Evolutionary conservation across 2,329 filamentous ascomycete species (phyloP), one percentile per base, ranked within the genome.

Genomic region (Hypoxylon sp.): DNA sequence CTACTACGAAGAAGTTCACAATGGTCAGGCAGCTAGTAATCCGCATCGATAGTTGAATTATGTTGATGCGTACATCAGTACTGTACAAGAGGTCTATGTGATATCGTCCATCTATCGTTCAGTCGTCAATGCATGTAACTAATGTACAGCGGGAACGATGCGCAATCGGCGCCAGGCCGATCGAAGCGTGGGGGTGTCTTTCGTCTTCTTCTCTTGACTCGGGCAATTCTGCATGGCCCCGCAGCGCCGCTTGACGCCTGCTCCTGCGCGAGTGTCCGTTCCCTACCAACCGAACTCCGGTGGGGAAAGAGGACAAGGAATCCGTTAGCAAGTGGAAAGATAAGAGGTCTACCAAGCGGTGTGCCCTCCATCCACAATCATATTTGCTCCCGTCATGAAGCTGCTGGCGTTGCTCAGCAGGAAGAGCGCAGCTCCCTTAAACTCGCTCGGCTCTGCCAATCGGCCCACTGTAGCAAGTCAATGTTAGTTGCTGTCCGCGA

Each of bases 321-420:
- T n/a, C n/a, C n/a, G n/a, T n/a, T n/a, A n/a, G n/a, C n/a, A n/a
- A n/a, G n/a, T n/a, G n/a, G n/a, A n/a, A n/a, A n/a, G n/a, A n/a
- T n/a, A n/a, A 20, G 26, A 14, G 2, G 1, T 7, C 22, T 66
- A 71, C 70, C 70, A 71, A 12, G 68, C 63, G 8, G 68, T 70
- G 22, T 71, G 70, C 7, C 70, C 70, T 12, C 70, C 70, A 9
- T 70, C 70, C 2, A 71, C 69, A 4, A 71, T 42, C 14, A 69
- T 60, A 14, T 71, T 71, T 5, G 42, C 45, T 3, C 70, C 66
- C 1, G 70, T 69, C 86, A 90, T 89, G 69, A 87, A 90, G 16
- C 82, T 84, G 72, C 86, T 89, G 0, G 87, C 87, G 70, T 86
- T 84, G 67, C 85, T 87, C 16, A 90, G 76, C 64, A 90, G 78